phyloP scores from a whole-genome alignment of 1,284 basidiomycete genomes.

The Ustilago lituana region DNA sequence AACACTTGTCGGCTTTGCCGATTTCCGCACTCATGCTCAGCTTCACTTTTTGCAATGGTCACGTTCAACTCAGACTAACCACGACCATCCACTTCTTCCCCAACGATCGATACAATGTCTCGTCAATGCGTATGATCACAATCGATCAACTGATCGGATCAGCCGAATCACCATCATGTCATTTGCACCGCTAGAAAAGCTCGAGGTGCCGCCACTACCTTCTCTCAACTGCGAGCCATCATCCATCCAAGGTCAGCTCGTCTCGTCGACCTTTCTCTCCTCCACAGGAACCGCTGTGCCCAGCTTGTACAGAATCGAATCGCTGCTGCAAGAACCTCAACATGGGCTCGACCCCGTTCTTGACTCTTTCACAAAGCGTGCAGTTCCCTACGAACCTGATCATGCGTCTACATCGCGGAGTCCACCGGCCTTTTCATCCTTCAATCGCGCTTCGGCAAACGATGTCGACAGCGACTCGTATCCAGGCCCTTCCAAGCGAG shows the following conservation, averaged over 20 bases:
- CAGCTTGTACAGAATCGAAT: neutral
- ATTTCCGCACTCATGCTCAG: slow-evolving; percentile 4
- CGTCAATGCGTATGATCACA: neutral
- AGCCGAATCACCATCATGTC: slow-evolving; percentile 12
- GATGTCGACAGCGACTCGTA: slow-evolving; percentile 23
- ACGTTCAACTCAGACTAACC: too few species aligned
- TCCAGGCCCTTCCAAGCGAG: slow-evolving; percentile 15
- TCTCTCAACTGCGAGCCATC: slow-evolving; percentile 16
- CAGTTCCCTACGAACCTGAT: neutral
- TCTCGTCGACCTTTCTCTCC: slow-evolving; percentile 34
- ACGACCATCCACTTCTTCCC: neutral
- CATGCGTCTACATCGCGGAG: neutral
- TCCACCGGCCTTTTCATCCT: neutral
- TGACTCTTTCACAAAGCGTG: slow-evolving; percentile 17
- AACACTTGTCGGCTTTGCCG: slow-evolving; percentile 27
- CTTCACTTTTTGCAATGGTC: neutral
- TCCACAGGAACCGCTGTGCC: neutral
- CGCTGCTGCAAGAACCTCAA: neutral
- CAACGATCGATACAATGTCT: neutral
- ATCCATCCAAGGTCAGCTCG: slow-evolving; percentile 14
- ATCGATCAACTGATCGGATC: slow-evolving; percentile 1
- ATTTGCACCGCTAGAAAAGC: slow-evolving; percentile 23
- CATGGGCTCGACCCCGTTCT: slow-evolving; percentile 24
- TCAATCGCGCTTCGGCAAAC: neutral
- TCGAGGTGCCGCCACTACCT: slow-evolving; percentile 24